A percentile compares a stretch with the other conserved stretches of the same genome.
These are phyloP conservation scores for Lentithecium fluviatile DNA, from an alignment of 495 filamentous ascomycete species.

Conservation along the genomic window DNA sequence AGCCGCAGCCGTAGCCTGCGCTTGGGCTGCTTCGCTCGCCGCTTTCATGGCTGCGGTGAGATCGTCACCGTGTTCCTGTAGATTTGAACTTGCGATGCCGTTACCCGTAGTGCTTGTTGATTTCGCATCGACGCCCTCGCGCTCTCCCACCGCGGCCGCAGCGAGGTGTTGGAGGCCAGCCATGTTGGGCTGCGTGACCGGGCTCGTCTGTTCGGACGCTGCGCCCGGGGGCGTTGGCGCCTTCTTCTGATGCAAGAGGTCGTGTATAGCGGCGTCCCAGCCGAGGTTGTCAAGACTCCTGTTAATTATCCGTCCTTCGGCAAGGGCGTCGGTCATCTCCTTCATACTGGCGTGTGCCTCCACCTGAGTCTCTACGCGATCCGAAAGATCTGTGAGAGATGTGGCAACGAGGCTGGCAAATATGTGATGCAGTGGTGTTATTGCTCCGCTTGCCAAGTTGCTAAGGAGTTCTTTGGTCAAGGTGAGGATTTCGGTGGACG, in stretches of 20 bases:
- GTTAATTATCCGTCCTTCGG: constrained; percentile 27
- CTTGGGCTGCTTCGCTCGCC: constrained; percentile 29
- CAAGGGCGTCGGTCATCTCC: constrained; percentile 32
- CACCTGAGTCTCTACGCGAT: constrained; percentile 31
- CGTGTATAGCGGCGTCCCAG: constrained; percentile 30
- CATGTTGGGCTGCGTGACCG: constrained; percentile 30
- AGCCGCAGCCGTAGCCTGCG: constrained; percentile 33
- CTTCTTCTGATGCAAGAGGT: constrained; percentile 29
- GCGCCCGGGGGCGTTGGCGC: constrained; percentile 3
- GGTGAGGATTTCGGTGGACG: constrained; percentile 20
- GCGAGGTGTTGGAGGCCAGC: constrained; percentile 35
- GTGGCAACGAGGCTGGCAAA: constrained; percentile 30
- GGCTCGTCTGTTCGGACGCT: constrained; percentile 1
- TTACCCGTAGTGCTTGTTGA: constrained; percentile 27
- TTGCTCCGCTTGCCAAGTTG: constrained; percentile 10
- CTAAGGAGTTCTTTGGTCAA: constrained; percentile 22
- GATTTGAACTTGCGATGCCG: background rate
- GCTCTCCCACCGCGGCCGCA: constrained; percentile 34
- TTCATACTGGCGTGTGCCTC: constrained; percentile 30
- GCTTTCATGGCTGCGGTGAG: constrained; percentile 23
- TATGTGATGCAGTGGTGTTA: constrained; percentile 31
- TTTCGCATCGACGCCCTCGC: constrained; percentile 28
- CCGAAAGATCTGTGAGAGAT: constrained; percentile 27
- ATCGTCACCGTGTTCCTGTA: constrained; percentile 8
- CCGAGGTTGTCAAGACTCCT: constrained; percentile 18